Evolutionary conservation across 164 flowering plant genomes (phyloP).

Genomic region (Tetracentron sinense): DNA sequence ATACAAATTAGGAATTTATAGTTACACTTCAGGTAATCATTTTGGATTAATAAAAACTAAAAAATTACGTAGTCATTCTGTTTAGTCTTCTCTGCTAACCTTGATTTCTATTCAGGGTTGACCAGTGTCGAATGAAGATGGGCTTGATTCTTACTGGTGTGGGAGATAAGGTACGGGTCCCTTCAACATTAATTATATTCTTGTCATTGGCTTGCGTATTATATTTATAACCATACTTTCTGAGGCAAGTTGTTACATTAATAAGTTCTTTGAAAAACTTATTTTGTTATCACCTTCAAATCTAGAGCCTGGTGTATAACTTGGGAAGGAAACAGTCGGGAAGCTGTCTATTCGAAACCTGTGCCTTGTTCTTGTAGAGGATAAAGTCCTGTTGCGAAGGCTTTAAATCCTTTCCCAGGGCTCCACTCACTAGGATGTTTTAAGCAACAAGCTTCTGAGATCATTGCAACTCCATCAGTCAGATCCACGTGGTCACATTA

Average conservation of each 20-base stretch:
- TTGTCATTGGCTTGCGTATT: background rate
- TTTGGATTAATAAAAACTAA: no score
- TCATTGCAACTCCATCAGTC: no score
- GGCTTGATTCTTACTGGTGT: constrained; percentile 80
- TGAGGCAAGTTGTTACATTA: background rate
- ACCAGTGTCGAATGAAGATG: constrained; percentile 84
- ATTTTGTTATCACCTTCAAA: background rate
- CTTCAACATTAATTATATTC: background rate
- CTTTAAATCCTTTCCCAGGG: background rate
- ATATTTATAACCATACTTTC: background rate
- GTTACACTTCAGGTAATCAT: no score
- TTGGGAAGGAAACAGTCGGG: background rate
- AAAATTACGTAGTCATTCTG: no score
- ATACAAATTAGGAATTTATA: no score
- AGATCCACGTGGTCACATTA: no score
- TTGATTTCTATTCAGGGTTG: constrained; percentile 37
- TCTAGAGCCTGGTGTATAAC: background rate
- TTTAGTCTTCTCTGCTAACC: constrained; percentile 16
- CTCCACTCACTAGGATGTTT: background rate
- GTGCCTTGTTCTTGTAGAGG: background rate
- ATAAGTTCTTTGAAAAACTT: background rate
- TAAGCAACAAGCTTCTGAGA: background rate
- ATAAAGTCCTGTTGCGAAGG: background rate
- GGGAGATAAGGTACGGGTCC: constrained; percentile 67
- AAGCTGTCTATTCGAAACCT: background rate